Evolutionary conservation across 148 eudicot genomes (phyloP).

Genomic region (Silene uniflora): DNA sequence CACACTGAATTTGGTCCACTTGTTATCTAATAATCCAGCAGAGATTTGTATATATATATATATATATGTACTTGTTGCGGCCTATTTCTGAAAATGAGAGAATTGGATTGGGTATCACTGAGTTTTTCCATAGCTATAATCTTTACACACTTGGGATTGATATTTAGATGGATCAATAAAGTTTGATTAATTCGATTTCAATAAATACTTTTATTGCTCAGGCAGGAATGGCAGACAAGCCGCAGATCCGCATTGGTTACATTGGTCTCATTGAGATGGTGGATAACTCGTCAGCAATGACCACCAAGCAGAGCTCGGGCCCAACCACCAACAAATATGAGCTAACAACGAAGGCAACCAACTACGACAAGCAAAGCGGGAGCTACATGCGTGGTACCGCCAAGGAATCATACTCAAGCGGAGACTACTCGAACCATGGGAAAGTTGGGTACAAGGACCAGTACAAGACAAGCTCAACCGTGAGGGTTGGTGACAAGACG

Average conservation of each 20-base stretch:
- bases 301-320: background rate
- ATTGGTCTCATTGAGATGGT: background rate
- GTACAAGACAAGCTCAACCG: slow-evolving; percentile 15
- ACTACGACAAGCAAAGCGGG: slow-evolving; percentile 22
- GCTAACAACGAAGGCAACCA: background rate
- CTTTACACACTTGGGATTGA: too few relatives aligned
- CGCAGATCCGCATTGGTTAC: background rate
- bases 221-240: too few relatives aligned
- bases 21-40: too few relatives aligned
- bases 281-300: background rate
- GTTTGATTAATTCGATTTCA: too few relatives aligned
- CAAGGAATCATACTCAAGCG: slow-evolving; percentile 18
- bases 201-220: too few relatives aligned
- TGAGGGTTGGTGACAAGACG: slow-evolving; percentile 20
- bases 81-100: too few relatives aligned
- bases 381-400: slow-evolving; percentile 7
- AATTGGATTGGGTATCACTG: too few relatives aligned
- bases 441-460: slow-evolving; percentile 21
- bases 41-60: too few relatives aligned
- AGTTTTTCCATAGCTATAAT: too few relatives aligned
- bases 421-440: slow-evolving; percentile 21
- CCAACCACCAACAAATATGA: background rate
- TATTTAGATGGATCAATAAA: too few relatives aligned
- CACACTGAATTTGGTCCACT: too few relatives aligned
- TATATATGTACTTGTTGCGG: too few relatives aligned